A percentile compares a stretch with the other conserved stretches of the same genome.
phyloP scores from a whole-genome alignment of 345 rosid genomes.

The Brassica cretica region DNA sequence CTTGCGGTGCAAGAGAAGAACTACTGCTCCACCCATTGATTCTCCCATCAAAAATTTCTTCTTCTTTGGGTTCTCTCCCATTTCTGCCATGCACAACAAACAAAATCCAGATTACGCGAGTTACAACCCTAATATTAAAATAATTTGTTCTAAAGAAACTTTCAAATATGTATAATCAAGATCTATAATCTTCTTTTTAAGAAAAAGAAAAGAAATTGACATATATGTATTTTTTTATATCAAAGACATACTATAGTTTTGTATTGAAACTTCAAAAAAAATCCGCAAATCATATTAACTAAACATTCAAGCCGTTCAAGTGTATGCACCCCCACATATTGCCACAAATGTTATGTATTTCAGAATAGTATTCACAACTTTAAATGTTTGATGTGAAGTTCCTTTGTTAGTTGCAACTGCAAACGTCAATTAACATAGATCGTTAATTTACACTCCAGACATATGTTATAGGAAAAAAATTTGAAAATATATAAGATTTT shows the following conservation, averaged over 20 bases:
- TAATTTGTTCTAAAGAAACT: neutral
- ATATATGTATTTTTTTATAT: no score
- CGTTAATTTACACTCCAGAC: neutral
- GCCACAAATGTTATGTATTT: neutral
- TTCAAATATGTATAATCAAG: neutral
- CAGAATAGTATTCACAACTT: neutral
- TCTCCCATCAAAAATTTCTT: constrained; percentile 78
- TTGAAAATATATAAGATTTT: neutral
- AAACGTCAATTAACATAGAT: neutral
- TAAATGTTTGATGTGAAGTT: neutral
- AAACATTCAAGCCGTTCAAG: neutral
- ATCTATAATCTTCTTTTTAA: neutral
- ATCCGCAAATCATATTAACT: neutral
- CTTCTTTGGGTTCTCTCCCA: constrained; percentile 56
- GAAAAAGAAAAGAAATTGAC: no score
- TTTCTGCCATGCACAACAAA: constrained; percentile 42
- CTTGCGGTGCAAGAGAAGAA: constrained; percentile 64
- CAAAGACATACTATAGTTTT: neutral
- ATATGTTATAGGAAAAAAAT: neutral
- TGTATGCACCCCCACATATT: neutral
- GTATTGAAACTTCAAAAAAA: neutral
- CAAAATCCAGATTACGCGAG: neutral
- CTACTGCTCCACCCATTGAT: constrained; percentile 92
- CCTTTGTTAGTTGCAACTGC: neutral
- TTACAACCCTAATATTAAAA: neutral